phyloP scores from a whole-genome alignment of 345 rosid species.

The Gossypium longicalyx region DNA sequence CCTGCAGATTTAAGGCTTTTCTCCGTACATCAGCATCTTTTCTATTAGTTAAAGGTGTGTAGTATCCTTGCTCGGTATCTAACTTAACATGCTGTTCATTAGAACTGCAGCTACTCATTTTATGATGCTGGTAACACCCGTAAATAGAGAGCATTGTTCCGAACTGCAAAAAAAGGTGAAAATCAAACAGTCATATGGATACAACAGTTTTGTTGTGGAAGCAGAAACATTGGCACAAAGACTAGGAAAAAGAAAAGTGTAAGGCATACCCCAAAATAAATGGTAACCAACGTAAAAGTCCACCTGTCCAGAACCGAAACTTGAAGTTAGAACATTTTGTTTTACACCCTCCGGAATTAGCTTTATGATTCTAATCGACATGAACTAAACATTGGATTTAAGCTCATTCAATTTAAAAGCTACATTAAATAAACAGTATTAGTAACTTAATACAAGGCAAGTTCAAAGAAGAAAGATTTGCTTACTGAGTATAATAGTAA shows the following conservation, averaged over 20 bases:
- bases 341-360: not conserved
- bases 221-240: slow-evolving; percentile 12
- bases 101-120: slow-evolving; percentile 15
- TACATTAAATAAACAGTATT: not conserved
- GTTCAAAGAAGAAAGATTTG: slow-evolving; percentile 9
- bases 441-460: not conserved
- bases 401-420: too few species aligned
- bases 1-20: slow-evolving; percentile 11
- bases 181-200: slow-evolving; percentile 7
- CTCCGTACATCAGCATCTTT: slow-evolving; percentile 23
- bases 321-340: slow-evolving; percentile 10
- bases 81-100: slow-evolving; percentile 17
- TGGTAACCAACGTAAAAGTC: slow-evolving; percentile 81
- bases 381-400: not conserved
- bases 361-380: not conserved
- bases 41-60: slow-evolving; percentile 28
- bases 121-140: slow-evolving; percentile 46
- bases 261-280: slow-evolving; percentile 75
- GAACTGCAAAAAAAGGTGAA: slow-evolving; percentile 32
- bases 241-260: not conserved
- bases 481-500: slow-evolving; percentile 68
- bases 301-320: slow-evolving; percentile 48
- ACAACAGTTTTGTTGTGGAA: not conserved
- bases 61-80: slow-evolving; percentile 47
- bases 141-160: slow-evolving; percentile 57